These are phyloP conservation scores for Chaetoscypha palmicola DNA, from an alignment of 2,329 filamentous ascomycete genomes.

Conservation along the genomic window DNA sequence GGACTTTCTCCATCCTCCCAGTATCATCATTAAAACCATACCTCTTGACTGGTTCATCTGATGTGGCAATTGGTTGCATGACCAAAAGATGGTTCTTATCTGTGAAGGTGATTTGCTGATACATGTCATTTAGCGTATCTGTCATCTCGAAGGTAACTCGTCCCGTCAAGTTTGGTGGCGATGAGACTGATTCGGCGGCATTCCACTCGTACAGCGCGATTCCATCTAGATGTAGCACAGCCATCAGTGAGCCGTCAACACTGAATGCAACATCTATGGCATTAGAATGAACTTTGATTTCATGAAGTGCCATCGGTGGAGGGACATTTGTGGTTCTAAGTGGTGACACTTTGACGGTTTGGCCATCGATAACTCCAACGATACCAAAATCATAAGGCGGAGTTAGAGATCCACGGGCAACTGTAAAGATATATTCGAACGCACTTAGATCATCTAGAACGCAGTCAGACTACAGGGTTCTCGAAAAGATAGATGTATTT, in stretches of 20 bases:
- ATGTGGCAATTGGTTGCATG: slow-evolving; percentile 13
- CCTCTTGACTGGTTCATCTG: slow-evolving; percentile 15
- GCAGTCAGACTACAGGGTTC: no score
- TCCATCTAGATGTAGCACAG: slow-evolving; percentile 60
- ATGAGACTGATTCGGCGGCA: slow-evolving; percentile 46
- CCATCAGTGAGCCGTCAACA: slow-evolving; percentile 56
- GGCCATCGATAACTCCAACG: slow-evolving; percentile 80
- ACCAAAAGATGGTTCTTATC: slow-evolving; percentile 20
- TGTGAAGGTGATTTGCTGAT: slow-evolving; percentile 27
- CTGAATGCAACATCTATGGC: slow-evolving; percentile 71
- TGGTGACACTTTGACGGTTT: slow-evolving; percentile 73
- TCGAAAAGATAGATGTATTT: no score
- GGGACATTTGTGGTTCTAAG: slow-evolving; percentile 78
- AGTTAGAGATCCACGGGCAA: slow-evolving; percentile 59
- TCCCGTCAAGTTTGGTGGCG: slow-evolving; percentile 37
- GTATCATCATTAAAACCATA: slow-evolving; percentile 26
- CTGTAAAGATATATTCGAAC: slow-evolving; percentile 61
- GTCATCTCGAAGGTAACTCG: slow-evolving; percentile 35
- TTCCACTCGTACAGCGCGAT: slow-evolving; percentile 67
- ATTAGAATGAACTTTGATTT: slow-evolving; percentile 55
- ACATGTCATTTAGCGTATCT: slow-evolving; percentile 8
- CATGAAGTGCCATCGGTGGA: slow-evolving; percentile 84
- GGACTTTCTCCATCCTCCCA: slow-evolving; percentile 23
- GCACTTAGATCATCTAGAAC: slow-evolving; percentile 43
- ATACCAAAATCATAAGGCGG: slow-evolving; percentile 71